Evolutionary conservation across 2,329 filamentous ascomycete genomes (phyloP).

Genomic region (Botrytis tulipae): DNA sequence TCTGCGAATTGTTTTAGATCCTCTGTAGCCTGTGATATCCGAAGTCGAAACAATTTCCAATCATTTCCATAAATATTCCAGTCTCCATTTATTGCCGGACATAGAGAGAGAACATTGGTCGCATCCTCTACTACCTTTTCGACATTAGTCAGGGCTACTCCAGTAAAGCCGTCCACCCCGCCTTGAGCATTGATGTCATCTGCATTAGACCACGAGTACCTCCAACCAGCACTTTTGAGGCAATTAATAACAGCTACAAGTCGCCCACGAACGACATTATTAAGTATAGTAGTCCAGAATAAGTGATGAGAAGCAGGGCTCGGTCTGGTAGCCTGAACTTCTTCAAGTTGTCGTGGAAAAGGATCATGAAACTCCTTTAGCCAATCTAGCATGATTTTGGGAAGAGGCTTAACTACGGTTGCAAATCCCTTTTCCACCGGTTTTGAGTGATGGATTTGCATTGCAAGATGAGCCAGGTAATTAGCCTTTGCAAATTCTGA

Average conservation of each 20-base stretch:
- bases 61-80: constrained; percentile 83
- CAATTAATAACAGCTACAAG: constrained; percentile 65
- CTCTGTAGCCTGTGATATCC: constrained; percentile 65
- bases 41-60: constrained; percentile 81
- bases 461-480: constrained; percentile 73
- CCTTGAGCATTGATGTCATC: constrained; percentile 61
- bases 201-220: constrained; percentile 63
- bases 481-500: constrained; percentile 71
- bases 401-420: constrained; percentile 53
- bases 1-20: constrained; percentile 78
- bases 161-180: constrained; percentile 59
- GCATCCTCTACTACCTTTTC: constrained; percentile 68
- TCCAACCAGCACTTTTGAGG: constrained; percentile 75
- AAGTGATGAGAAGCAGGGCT: constrained; percentile 73
- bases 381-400: constrained; percentile 81
- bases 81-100: constrained; percentile 66
- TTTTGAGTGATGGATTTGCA: constrained; percentile 74
- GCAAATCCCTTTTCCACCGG: constrained; percentile 31
- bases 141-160: constrained; percentile 74
- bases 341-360: constrained; percentile 64
- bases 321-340: constrained; percentile 62
- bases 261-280: constrained; percentile 71
- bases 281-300: constrained; percentile 85
- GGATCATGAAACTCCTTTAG: constrained; percentile 72
- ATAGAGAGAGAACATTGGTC: constrained; percentile 67